phyloP scores from a whole-genome alignment of 2,329 filamentous ascomycete genomes.

The Paecilomyces niveus region DNA sequence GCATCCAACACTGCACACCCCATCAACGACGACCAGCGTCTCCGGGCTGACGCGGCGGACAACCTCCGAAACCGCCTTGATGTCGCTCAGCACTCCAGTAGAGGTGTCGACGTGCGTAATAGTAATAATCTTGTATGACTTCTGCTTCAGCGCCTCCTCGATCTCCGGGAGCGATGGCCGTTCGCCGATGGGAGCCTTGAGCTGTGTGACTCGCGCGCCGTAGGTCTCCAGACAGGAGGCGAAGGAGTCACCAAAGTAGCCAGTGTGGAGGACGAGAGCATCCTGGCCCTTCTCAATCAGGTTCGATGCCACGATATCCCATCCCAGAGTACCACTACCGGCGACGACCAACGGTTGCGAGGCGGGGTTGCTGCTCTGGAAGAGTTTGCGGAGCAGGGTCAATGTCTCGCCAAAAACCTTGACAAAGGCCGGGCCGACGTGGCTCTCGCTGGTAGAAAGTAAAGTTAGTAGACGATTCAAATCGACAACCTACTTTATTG shows the following conservation, averaged over 20 bases:
- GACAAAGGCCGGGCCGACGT: conserved; percentile 85
- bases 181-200: conserved; percentile 82
- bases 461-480: neutral
- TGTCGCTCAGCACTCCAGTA: conserved; percentile 87
- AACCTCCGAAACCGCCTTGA: conserved; percentile 74
- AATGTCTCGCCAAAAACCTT: conserved; percentile 86
- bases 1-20: conserved; percentile 91
- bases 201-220: conserved; percentile 79
- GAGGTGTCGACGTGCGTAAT: conserved; percentile 97
- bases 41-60: conserved; percentile 83
- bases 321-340: conserved; percentile 90
- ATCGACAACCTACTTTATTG: neutral
- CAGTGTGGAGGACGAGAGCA: conserved; percentile 86
- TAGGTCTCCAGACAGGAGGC: conserved; percentile 88
- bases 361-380: conserved; percentile 75
- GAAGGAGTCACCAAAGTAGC: conserved; percentile 95
- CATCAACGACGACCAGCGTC: conserved; percentile 86
- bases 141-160: conserved; percentile 79
- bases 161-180: conserved; percentile 81
- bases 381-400: conserved; percentile 80
- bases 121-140: conserved; percentile 89
- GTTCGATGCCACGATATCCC: conserved; percentile 95
- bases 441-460: conserved; percentile 64
- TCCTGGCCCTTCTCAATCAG: conserved; percentile 83
- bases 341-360: conserved; percentile 91